phyloP scores from a whole-genome alignment of 1,139 yeast genomes.

The Geotrichum siamense region DNA sequence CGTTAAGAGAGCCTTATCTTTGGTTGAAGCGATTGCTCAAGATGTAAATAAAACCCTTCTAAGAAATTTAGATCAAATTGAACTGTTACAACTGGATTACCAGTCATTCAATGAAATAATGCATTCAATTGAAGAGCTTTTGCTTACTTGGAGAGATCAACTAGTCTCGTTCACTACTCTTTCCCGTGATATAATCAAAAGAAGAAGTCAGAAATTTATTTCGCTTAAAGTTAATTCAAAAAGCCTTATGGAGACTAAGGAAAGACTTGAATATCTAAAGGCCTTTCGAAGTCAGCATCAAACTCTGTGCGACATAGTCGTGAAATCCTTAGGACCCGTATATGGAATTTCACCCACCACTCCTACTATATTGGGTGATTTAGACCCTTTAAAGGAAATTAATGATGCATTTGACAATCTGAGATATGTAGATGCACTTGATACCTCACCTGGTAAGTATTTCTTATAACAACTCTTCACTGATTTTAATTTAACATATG shows the following conservation, averaged over 20 bases:
- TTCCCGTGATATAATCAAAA: conserved; percentile 69
- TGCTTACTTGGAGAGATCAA: conserved; percentile 45
- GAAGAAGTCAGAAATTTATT: conserved; percentile 64
- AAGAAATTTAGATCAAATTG: conserved; percentile 24
- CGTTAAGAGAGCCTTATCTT: conserved; percentile 50
- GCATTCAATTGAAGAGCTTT: conserved; percentile 30
- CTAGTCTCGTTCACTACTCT: conserved; percentile 50
- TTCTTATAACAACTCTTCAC: neutral
- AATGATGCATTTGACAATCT: conserved; percentile 40
- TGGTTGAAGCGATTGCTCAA: conserved; percentile 54
- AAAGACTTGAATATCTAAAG: conserved; percentile 42
- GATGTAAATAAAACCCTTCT: conserved; percentile 39
- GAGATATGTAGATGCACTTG: conserved; percentile 37
- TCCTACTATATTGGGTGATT: no score
- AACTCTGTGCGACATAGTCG: conserved; percentile 39
- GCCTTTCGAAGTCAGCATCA: conserved; percentile 51
- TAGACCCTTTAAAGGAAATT: conserved; percentile 36
- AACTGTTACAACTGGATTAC: conserved; percentile 37
- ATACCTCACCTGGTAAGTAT: conserved; percentile 34
- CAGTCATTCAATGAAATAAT: conserved; percentile 33
- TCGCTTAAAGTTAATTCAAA: conserved; percentile 52
- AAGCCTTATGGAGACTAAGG: conserved; percentile 40
- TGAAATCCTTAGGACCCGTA: conserved; percentile 30
- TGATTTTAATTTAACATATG: conserved; percentile 14
- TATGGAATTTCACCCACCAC: no score